Evolutionary conservation across 306 rosid species (phyloP).

Genomic region (Phaseolus lunatus): DNA sequence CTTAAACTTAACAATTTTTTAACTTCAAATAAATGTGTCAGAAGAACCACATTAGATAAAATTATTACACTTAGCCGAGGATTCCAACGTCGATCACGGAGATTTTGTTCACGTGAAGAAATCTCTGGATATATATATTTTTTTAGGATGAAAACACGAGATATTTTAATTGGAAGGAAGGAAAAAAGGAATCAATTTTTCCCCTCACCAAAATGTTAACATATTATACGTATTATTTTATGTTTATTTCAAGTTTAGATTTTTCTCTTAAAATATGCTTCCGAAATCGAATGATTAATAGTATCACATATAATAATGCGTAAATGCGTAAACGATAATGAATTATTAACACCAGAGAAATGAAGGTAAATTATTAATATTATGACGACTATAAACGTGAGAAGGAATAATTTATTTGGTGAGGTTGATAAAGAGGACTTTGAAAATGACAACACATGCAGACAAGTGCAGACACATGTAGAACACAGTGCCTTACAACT

Average conservation of each 20-base stretch:
- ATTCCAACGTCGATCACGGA: too few relatives aligned
- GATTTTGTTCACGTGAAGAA: not conserved
- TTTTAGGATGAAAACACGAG: too few relatives aligned
- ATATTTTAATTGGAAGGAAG: not conserved
- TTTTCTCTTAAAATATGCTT: not conserved
- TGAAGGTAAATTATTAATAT: not conserved
- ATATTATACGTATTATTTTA: not conserved
- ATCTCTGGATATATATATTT: not conserved
- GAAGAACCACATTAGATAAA: too few relatives aligned
- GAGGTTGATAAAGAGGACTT: constrained; percentile 20
- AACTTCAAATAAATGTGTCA: too few relatives aligned
- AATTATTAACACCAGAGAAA: not conserved
- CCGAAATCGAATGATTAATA: not conserved
- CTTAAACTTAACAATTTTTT: too few relatives aligned
- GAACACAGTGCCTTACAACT: constrained; percentile 40
- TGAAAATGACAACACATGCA: constrained; percentile 43
- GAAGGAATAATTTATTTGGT: constrained; percentile 35
- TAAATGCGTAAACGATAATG: not conserved
- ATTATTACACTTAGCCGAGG: too few relatives aligned
- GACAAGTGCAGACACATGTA: constrained; percentile 26
- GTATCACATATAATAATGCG: not conserved
- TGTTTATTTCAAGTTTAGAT: not conserved
- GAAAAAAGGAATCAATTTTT: not conserved
- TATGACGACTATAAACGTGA: not conserved
- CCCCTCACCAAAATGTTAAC: not conserved